Percentiles rank a stretch among this genome's conserved stretches.
phyloP scores from a whole-genome alignment of 768 basidiomycete genomes.

The Holtermanniella nyarrowii region DNA sequence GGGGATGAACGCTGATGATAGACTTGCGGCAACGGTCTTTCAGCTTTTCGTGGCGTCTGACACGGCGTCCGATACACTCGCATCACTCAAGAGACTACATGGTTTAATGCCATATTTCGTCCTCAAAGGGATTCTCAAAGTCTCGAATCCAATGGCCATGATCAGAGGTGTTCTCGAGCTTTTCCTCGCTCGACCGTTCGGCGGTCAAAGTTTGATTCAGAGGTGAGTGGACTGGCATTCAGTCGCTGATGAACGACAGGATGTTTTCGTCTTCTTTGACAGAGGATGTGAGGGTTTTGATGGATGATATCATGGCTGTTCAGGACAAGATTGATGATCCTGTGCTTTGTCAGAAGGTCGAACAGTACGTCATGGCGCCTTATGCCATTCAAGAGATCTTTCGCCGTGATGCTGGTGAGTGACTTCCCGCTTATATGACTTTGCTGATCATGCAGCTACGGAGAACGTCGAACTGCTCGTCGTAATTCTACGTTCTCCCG shows the following conservation, averaged over 20 bases:
- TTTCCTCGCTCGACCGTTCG: constrained; percentile 94
- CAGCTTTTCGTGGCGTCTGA: constrained; percentile 90
- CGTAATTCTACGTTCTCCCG: constrained; percentile 65
- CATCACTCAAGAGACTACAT: constrained; percentile 80
- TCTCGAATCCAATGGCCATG: constrained; percentile 94
- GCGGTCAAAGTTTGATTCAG: constrained; percentile 81
- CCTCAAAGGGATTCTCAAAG: constrained; percentile 78
- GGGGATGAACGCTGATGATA: constrained; percentile 32
- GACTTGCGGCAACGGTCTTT: constrained; percentile 90
- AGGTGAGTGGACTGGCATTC: constrained; percentile 46
- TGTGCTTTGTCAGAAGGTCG: constrained; percentile 75
- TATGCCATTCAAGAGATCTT: constrained; percentile 76
- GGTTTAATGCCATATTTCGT: constrained; percentile 97
- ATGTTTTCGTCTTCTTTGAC: constrained; percentile 91
- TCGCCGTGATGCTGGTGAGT: constrained; percentile 66
- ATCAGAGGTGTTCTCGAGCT: constrained; percentile 89
- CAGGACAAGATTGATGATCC: constrained; percentile 82
- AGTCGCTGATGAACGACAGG: constrained; percentile 42
- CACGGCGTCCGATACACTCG: constrained; percentile 76
- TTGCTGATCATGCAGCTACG: constrained; percentile 42
- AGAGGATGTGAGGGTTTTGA: constrained; percentile 75
- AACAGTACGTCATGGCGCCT: constrained; percentile 74
- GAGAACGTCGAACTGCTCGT: constrained; percentile 68
- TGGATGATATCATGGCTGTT: constrained; percentile 79
- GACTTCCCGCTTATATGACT: background rate